These are phyloP conservation scores for Salix arbutifolia DNA, from an alignment of 345 rosid genomes.

Conservation along the genomic window DNA sequence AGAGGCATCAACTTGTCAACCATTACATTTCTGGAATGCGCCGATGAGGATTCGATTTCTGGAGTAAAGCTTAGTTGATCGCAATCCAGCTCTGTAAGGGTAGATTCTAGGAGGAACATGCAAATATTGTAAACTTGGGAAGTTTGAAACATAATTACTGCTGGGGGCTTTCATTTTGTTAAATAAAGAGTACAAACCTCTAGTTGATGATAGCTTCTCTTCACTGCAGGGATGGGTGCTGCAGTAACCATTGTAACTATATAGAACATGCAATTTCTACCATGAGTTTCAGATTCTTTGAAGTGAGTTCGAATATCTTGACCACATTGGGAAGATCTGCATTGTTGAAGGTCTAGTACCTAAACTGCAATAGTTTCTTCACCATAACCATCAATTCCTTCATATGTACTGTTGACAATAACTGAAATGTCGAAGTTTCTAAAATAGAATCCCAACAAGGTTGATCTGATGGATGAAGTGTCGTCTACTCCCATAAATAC, in stretches of 20 bases:
- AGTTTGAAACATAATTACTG: too few species aligned
- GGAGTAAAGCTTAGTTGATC: too few species aligned
- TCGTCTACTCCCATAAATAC: neutral
- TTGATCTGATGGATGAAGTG: neutral
- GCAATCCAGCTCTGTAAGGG: too few species aligned
- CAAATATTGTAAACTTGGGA: too few species aligned
- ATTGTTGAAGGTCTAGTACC: neutral
- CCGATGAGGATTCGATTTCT: too few species aligned
- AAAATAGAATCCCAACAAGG: neutral
- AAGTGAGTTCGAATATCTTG: neutral
- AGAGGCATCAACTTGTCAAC: too few species aligned
- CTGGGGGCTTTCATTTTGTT: too few species aligned
- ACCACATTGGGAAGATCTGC: neutral
- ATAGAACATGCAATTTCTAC: neutral
- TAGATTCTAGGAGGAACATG: too few species aligned
- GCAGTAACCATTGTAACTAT: neutral
- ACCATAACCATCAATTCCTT: neutral
- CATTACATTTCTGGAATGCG: too few species aligned
- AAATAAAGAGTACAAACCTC: too few species aligned
- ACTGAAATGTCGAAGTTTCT: neutral
- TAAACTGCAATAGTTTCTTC: neutral
- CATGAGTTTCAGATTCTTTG: neutral
- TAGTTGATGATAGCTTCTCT: too few species aligned
- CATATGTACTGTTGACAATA: neutral
- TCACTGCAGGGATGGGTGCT: too few species aligned